phyloP scores from a whole-genome alignment of 345 rosid species.

The Populus simonii region DNA sequence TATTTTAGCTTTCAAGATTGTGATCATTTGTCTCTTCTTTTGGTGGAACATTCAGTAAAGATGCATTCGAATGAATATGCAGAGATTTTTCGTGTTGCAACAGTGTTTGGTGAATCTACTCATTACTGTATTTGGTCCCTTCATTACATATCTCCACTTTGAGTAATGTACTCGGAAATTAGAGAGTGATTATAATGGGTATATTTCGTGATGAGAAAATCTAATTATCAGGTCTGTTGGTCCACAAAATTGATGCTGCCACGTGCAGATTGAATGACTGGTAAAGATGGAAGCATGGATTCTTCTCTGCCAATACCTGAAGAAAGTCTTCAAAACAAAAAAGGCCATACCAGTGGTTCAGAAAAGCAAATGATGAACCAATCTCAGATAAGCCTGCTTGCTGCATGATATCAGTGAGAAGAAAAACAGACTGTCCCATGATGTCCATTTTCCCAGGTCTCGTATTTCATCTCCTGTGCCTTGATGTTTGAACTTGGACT shows the following conservation, averaged over 20 bases:
- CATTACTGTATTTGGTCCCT: not conserved
- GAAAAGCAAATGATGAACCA: not conserved
- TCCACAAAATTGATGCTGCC: not conserved
- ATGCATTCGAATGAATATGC: too few relatives aligned
- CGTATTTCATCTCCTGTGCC: not conserved
- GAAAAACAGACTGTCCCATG: not conserved
- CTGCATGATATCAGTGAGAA: not conserved
- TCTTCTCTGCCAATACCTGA: not conserved
- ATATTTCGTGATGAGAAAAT: not conserved
- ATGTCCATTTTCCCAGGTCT: not conserved
- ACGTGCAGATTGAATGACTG: not conserved
- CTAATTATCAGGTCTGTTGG: not conserved
- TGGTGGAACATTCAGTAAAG: not conserved
- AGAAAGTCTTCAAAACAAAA: not conserved
- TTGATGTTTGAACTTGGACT: not conserved
- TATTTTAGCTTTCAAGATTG: not conserved
- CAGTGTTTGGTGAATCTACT: not conserved
- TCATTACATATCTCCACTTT: not conserved
- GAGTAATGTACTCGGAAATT: not conserved
- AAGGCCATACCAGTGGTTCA: not conserved
- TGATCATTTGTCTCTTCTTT: not conserved
- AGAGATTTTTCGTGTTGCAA: not conserved
- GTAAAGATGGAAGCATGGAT: not conserved
- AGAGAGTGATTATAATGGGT: not conserved
- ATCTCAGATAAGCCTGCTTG: not conserved